Conservation (phyloP, 192 early-diverging fungal species). For the Coemansia sp. region DNA sequence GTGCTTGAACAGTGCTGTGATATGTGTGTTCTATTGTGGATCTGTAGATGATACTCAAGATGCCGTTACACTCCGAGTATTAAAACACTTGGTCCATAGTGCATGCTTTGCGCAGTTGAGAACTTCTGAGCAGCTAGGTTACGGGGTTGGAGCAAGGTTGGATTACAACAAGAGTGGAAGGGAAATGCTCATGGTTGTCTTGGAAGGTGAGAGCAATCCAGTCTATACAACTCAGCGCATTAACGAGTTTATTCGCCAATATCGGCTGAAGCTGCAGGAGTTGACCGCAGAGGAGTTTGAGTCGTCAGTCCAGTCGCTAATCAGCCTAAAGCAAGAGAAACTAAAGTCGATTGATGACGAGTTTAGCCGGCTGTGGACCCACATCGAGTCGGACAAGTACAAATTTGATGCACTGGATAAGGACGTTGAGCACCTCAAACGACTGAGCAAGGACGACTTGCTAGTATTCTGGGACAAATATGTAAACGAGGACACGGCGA, state of each 20-base stretch:
- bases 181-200: slow-evolving; percentile 58
- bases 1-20: slow-evolving; percentile 78
- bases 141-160: slow-evolving; percentile 18
- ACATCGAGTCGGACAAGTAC: slow-evolving; percentile 64
- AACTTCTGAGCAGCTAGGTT: slow-evolving; percentile 83
- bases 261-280: slow-evolving; percentile 36
- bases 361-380: slow-evolving; percentile 58
- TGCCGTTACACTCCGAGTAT: slow-evolving; percentile 58
- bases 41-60: slow-evolving; percentile 56
- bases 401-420: slow-evolving; percentile 64
- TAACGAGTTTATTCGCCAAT: slow-evolving; percentile 69
- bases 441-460: slow-evolving; percentile 24
- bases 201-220: slow-evolving; percentile 82
- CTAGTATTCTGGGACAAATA: slow-evolving; percentile 36
- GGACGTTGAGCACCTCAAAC: slow-evolving; percentile 6
- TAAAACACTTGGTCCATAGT: slow-evolving; percentile 72
- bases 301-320: slow-evolving; percentile 60
- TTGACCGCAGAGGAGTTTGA: slow-evolving; percentile 61
- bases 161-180: not conserved
- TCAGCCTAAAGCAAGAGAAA: slow-evolving; percentile 60
- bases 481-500: slow-evolving; percentile 23
- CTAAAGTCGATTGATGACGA: slow-evolving; percentile 71
- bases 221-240: slow-evolving; percentile 74
- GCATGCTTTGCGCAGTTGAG: slow-evolving; percentile 87
- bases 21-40: slow-evolving; percentile 76